A percentile compares a stretch with the other conserved stretches of the same genome.
Conservation (phyloP, 1,139 yeast genomes). For the Pichia sp. region DNA sequence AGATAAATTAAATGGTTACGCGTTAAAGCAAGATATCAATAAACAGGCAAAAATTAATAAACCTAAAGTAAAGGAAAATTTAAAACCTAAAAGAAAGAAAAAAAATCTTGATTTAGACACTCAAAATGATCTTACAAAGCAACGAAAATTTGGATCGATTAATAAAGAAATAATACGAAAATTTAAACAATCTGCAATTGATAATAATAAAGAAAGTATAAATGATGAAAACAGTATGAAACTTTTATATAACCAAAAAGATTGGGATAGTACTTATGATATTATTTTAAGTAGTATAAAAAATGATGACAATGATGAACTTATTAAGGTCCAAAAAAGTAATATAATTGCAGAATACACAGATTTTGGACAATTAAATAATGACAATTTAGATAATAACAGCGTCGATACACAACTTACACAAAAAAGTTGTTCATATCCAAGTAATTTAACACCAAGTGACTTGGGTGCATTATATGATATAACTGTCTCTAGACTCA, state of each 20-base stretch:
- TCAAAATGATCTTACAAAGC: neutral
- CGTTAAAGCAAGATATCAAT: neutral
- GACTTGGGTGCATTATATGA: constrained; percentile 10
- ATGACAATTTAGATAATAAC: neutral
- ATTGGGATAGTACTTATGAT: constrained; percentile 20
- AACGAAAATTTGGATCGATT: constrained; percentile 13
- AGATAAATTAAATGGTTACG: constrained; percentile 11
- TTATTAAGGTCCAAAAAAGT: neutral
- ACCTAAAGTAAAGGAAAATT: neutral
- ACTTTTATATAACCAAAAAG: constrained; percentile 15
- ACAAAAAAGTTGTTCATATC: constrained; percentile 9
- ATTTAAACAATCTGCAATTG: constrained; percentile 1
- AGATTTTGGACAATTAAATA: constrained; percentile 1
- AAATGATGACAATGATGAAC: neutral
- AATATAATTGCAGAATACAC: constrained; percentile 3
- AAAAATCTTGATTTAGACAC: neutral
- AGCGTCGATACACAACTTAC: constrained; percentile 1
- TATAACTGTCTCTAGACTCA: neutral
- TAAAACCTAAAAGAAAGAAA: neutral
- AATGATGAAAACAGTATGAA: constrained; percentile 18
- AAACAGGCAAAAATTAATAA: neutral
- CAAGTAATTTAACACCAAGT: constrained; percentile 1
- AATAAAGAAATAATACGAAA: constrained; percentile 14
- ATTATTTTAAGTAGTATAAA: constrained; percentile 1
- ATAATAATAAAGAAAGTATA: constrained; percentile 15